Base-by-base conservation (phyloP, 2,329 filamentous ascomycete species). In the Monosporascus sp. region DNA sequence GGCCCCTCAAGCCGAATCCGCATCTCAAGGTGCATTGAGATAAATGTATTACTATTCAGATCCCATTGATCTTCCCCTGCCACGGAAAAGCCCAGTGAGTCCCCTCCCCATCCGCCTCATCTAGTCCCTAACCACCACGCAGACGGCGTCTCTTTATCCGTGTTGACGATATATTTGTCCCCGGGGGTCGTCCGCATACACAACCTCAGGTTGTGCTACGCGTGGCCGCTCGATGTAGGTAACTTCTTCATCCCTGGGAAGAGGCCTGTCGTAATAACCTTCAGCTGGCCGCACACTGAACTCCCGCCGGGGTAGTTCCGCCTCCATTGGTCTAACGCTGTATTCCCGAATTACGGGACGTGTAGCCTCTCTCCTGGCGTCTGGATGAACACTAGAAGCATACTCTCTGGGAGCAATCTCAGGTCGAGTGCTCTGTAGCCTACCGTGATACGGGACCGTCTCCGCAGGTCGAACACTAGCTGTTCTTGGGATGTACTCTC, bases 381-480 rank as follows among this genome's bases (percentile, higher is more conserved):
- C 77, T 62, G 62, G 75, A 59, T 62, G 68, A 37, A 68, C 68
- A 48, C 66, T 69, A 11, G 72, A 66, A 24, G 72, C 67, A 63
- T 83, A 84, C 51, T 82, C 79, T 48, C 75, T 68, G n/a, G 66
- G 68, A 22, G 73, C 68, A 24, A 70, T 66, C 38, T 78, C 71
- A 3, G 72, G 70, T 37, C 70, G 68, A 17, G 69, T 63, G 57
- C 74, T 78, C 41, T 75, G 71, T 53, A 78, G 64, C 57, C 76
- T 71, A 26, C 71, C 68, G 59, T 78, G 79, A 51, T 76, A 78
- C 38, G 73, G 70, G 35, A 72, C 56, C 51, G 69, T 53, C 48
- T 78, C 78, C 44, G 69, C 66, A 20, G 85, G 84, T 47, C 83
- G 78, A 37, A 82, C 78, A 64, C 84, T 87, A 7, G 80, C 66